phyloP scores from a whole-genome alignment of 2,329 filamentous ascomycete genomes.

The Neonectria hederae region DNA sequence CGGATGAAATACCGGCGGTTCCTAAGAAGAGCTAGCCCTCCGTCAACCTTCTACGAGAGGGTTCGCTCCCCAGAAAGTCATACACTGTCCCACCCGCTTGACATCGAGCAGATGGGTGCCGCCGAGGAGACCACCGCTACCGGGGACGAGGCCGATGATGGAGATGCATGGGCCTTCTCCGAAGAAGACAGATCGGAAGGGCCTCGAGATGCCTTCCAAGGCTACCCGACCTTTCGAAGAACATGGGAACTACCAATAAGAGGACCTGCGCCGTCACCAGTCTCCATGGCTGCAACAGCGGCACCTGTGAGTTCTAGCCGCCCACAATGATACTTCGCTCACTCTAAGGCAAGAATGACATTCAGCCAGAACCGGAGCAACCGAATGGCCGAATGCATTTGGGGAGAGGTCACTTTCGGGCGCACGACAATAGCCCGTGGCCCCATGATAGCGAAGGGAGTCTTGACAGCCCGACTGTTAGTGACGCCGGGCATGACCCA shows the following conservation, averaged over 20 bases:
- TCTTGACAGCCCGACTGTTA: too few species aligned
- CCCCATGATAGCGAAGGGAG: background rate
- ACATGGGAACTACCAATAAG: background rate
- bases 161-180: background rate
- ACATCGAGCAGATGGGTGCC: background rate
- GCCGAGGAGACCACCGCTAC: background rate
- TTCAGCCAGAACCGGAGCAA: background rate
- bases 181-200: background rate
- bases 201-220: background rate
- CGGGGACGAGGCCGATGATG: background rate
- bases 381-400: background rate
- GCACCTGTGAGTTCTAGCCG: background rate
- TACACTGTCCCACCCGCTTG: background rate
- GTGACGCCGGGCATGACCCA: background rate
- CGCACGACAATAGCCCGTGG: background rate
- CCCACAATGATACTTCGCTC: background rate
- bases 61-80: background rate
- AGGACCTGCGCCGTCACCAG: background rate
- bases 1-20: constrained; percentile 35
- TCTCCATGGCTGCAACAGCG: background rate
- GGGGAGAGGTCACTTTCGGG: background rate
- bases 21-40: background rate
- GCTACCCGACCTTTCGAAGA: background rate
- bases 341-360: background rate
- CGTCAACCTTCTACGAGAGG: background rate